Percentiles rank a stretch among this genome's conserved stretches.
Evolutionary conservation across 2,329 filamentous ascomycete genomes (phyloP).

Genomic region (Alternaria ethzedia): DNA sequence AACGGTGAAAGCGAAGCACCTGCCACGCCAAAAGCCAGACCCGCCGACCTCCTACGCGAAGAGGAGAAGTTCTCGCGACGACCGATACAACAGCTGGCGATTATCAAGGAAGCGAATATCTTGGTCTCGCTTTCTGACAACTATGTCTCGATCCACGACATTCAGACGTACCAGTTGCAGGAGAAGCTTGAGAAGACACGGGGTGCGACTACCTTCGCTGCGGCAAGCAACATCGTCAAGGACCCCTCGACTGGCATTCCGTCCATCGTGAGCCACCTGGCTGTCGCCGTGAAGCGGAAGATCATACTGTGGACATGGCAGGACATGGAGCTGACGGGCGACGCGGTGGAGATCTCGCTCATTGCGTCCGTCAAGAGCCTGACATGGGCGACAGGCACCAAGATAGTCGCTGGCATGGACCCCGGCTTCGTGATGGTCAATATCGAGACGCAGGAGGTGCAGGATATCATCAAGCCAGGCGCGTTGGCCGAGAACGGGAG

Average conservation of each 20-base stretch:
- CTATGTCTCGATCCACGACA: conserved; percentile 86
- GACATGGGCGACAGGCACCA: conserved; percentile 88
- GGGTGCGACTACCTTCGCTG: conserved; percentile 87
- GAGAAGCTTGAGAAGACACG: conserved; percentile 83
- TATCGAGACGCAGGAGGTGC: conserved; percentile 73
- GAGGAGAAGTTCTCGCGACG: conserved; percentile 92
- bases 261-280: conserved; percentile 88
- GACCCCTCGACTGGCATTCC: conserved; percentile 86
- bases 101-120: conserved; percentile 93
- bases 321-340: conserved; percentile 82
- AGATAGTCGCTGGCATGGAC: conserved; percentile 87
- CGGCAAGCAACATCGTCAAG: conserved; percentile 94
- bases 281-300: conserved; percentile 90
- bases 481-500: conserved; percentile 70
- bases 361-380: conserved; percentile 85
- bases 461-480: conserved; percentile 80
- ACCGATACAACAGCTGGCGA: conserved; percentile 89
- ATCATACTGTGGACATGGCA: conserved; percentile 95
- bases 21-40: conserved; percentile 44
- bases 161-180: conserved; percentile 81
- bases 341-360: conserved; percentile 78
- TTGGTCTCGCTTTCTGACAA: conserved; percentile 91
- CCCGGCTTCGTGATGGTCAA: conserved; percentile 90
- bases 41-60: conserved; percentile 86
- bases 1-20: conserved; percentile 52